Evolutionary conservation across 2,329 filamentous ascomycete species (phyloP), one percentile per base, ranked within the genome.

Genomic region (Aspergillus viridinutans): DNA sequence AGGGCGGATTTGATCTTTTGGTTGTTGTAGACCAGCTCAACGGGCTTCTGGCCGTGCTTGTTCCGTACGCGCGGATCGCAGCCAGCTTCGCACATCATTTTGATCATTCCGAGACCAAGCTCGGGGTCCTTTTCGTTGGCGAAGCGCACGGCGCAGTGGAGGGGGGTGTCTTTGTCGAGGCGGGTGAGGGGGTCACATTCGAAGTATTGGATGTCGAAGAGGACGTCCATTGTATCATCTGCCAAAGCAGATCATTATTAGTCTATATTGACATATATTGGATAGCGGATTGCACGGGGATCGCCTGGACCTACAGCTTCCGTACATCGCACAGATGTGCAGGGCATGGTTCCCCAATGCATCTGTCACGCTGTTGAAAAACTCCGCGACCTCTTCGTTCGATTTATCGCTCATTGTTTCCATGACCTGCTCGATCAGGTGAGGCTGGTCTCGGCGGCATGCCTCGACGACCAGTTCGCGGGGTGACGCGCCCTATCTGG

Each of bases 381-480:
- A 86, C 52, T 83, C 74, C 35, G 92, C 86, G 59, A 90, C 85
- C 67, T 89, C 81, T 58, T 85, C 81, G 54, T 81, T 75, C 7
- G 78, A 71, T 54, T 87, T 85, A 57, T 78, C 76, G 63, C 83
- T 83, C 69, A 84, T 78, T 63, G 78, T 77, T 45, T 83, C 76
- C 64, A 97, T 81, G 56, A 92, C 83, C 67, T 94, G 88, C 66
- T 84, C 78, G 56, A 97, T 85, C 59, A 97, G 85, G 54, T 93
- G 88, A 64, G 87, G 87, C 77, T 97, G 97, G 82, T 97, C 93
- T 70, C 92, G 85, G 60, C 93, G 90, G 78, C 90, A 96, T 67
- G 94, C 90, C 80, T 96, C 93, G 76, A 97, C 85, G 67, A 97
- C 84, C 69, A 90, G 84, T 79, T 97, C 93, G 74, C 87, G 83